Conservation (phyloP, 371 early-diverging fungal genomes). For the Funneliformis caledonium region DNA sequence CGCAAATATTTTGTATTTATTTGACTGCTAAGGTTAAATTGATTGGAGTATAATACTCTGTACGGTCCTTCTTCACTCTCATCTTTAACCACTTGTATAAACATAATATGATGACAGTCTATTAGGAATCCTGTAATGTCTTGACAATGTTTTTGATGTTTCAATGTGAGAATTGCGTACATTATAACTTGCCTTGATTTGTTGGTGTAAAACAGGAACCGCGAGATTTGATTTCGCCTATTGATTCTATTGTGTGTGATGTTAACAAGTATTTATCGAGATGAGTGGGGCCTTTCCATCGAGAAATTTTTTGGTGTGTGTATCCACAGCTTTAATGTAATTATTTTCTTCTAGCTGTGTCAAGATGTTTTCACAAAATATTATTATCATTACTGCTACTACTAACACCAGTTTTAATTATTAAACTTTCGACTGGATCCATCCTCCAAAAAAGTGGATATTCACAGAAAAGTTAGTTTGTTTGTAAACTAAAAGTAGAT, state of each 20-base stretch:
- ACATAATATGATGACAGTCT: conserved; percentile 7
- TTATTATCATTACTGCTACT: neutral
- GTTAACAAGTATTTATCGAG: neutral
- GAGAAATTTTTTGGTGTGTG: neutral
- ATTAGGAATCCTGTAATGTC: neutral
- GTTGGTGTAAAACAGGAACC: neutral
- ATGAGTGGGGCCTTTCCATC: conserved; percentile 16
- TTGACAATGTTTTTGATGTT: conserved; percentile 1
- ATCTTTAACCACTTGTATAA: neutral
- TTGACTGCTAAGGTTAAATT: neutral
- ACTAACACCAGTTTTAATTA: neutral
- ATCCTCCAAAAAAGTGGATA: neutral
- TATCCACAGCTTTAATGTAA: conserved; percentile 3
- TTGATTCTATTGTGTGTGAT: neutral
- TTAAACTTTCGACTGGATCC: neutral
- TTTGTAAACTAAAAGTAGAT: neutral
- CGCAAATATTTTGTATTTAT: neutral
- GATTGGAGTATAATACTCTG: neutral
- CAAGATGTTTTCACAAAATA: neutral
- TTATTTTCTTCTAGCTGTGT: neutral
- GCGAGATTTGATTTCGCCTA: neutral
- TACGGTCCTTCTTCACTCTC: neutral
- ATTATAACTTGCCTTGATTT: neutral
- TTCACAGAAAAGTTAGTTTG: neutral
- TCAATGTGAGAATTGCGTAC: neutral